Evolutionary conservation across 169 alveolate genomes (phyloP), one percentile per base, ranked within the genome.

Genomic region (Babesia ovis): DNA sequence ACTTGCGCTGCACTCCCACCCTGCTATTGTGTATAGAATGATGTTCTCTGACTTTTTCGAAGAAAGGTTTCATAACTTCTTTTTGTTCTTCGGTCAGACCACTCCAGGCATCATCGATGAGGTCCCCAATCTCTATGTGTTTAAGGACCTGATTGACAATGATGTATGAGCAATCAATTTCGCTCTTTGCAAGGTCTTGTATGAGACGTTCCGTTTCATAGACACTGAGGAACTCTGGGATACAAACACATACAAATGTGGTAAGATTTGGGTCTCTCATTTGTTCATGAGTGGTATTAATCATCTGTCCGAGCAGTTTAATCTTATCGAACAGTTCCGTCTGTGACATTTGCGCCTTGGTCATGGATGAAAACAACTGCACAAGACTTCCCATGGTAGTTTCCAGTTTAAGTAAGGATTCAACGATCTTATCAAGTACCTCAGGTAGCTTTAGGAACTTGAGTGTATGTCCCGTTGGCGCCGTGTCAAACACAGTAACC

Each of bases 391-490:
- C 85, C 29, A 84, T 59, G 42, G 68, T 62, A 64, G 89, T 90
- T 75, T 94, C 95, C 59, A 98, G 64, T 51, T 91, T 85, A 27
- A 94, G 85, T 29, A 98, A 50, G 77, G 96, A 95, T 20, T 92
- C 92, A 27, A 96, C 74, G 9, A 97, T 98, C 85, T 95, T 96
- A 25, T 97, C 99, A 29, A 98, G 85, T 51, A 97, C 80, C 37
- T 91, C 93, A 0, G 99, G 99, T 89, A 98, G 96, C 51, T 97
- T 95, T 23, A 98, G 90, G 34, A 98, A 93, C 83, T 98, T 94
- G 42, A 98, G 85, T 16, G 99, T 98, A 82, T 98, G 99, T 0
- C 99, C 99, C 11, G 99, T 98, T 14, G 99, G 99, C 25, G 99
- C 99, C 2, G 99, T 98, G 69, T 98, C 99, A 79, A 98, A 97